Conservation (phyloP, 257 asterid genomes). For the Nicotiana attenuata region DNA sequence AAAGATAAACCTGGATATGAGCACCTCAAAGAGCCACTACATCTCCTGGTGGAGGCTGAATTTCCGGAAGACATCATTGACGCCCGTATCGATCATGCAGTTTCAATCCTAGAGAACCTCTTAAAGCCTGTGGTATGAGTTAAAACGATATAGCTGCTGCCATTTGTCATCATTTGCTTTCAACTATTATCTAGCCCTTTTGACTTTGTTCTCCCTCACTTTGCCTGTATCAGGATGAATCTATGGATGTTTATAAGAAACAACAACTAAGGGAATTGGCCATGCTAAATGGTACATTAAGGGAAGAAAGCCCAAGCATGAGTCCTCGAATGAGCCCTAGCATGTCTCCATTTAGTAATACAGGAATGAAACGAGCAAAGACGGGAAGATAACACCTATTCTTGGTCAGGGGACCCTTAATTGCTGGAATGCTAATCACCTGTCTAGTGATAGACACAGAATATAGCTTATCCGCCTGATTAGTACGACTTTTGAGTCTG, state of each 20-base stretch:
- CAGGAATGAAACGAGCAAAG: conserved; percentile 71
- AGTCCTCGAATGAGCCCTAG: conserved; percentile 79
- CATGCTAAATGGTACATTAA: conserved; percentile 56
- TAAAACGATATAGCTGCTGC: background rate
- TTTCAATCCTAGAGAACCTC: conserved; percentile 56
- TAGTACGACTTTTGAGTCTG: background rate
- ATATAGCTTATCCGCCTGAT: background rate
- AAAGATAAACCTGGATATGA: conserved; percentile 73
- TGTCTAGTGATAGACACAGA: conserved; percentile 1
- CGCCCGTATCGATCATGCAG: conserved; percentile 61
- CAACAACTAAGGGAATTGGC: conserved; percentile 79
- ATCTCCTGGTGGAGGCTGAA: conserved; percentile 73
- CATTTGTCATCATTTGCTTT: conserved; percentile 1
- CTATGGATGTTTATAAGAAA: conserved; percentile 66
- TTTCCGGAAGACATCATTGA: conserved; percentile 69
- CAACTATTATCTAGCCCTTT: background rate
- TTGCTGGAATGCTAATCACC: background rate
- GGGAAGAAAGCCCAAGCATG: conserved; percentile 81
- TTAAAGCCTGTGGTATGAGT: conserved; percentile 67
- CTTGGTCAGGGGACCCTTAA: background rate
- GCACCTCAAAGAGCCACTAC: conserved; percentile 83
- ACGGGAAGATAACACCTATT: conserved; percentile 39
- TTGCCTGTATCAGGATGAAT: conserved; percentile 44
- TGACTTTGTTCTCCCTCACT: background rate
- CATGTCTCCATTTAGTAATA: conserved; percentile 73